Evolutionary conservation across 2,329 filamentous ascomycete genomes (phyloP), one percentile per base, ranked within the genome.

Genomic region (Ophiostoma quercus): DNA sequence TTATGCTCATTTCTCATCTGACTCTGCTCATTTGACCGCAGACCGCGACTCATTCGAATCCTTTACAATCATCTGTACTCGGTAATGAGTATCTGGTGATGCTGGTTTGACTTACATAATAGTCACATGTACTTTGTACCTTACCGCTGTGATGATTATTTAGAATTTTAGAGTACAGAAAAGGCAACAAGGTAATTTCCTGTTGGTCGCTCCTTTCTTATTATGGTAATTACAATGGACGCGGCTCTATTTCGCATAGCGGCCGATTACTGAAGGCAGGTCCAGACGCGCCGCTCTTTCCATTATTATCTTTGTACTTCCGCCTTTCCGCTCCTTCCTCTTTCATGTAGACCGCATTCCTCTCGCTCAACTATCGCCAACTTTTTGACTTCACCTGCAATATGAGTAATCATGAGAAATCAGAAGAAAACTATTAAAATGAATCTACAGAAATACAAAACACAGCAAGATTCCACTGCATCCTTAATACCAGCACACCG

Each of bases 281-380:
- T 47, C 16, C 43, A 47, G 43, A 16, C 47, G 47, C 19, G 19
- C n/a, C 16, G 47, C 47, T 54, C 47, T 54, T 54, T 54, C 47
- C 47, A n/a, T 9, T 6, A 22, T 11, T 16, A 2, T 8, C 47
- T 22, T 2, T 22, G 16, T 57, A 12, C n/a, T 25, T 25, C 51
- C 51, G 51, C n/a, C n/a, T 57, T 57, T 25, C 51, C 51, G 22
- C n/a, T 57, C 51, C 51, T 57, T 57, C 51, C 51, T 57, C 22
- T 22, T 57, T n/a, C 3, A 25, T 25, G 19, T 6, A 57, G 22
- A 22, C 25, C n/a, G 51, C 51, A 57, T 57, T 11, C 51, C 9
- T 29, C 43, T 12, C 51, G 9, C 51, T 25, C 43, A 47, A n/a
- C 43, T 9, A 47, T 47, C 19, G 16, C 43, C 43, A 47, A 47